Base-by-base conservation (phyloP, 2,329 filamentous ascomycete genomes). In the Aspergillus sp. region DNA sequence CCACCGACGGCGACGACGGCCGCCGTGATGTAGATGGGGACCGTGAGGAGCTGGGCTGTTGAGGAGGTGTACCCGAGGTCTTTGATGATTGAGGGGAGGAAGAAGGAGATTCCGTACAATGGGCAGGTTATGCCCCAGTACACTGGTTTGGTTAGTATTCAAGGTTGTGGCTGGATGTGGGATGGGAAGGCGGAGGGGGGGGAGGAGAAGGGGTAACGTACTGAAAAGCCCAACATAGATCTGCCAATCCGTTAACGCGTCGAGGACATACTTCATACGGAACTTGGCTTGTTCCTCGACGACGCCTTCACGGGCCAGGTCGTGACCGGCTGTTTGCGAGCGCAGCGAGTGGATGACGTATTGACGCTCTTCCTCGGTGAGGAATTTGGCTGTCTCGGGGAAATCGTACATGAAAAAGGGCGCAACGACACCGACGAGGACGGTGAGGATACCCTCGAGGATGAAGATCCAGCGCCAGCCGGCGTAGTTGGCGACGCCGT, bases 401-500 rank as follows among this genome's bases (percentile, higher is more conserved):
- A 73, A 80, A 57, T 84, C 81, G 25, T 78, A 75, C 11, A 83
- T 79, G n/a, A 75, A 72, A 61, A 80, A 81, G 54, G 78, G 81
- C 13, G 79, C 77, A 2, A 77, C 50, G 7, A 78, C 54, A 2
- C 80, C 80, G 4, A 83, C 72, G 4, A 80, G 54, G 8, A 82
- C 71, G 1, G 81, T 83, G 3, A 80, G 69, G 0, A 83, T 68
- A 3, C 82, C 82, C 65, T 84, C 82, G 13, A 83, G 68, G 45
- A 83, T 82, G 61, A 83, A 82, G 51, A 82, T 81, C 82, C 81
- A 82, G 54, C 81, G 72, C 82, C 82, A 84, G 49, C 80, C 81
- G 17, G 73, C 73, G 51, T 78, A 78, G 7, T 79, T 79, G 3
- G 76, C 79, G 5, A 82, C 74, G 1, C 83, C 83, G 53, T 82